Evolutionary conservation across 2,329 filamentous ascomycete genomes (phyloP), one percentile per base, ranked within the genome.

Genomic region (Boeremia lycopersici): DNA sequence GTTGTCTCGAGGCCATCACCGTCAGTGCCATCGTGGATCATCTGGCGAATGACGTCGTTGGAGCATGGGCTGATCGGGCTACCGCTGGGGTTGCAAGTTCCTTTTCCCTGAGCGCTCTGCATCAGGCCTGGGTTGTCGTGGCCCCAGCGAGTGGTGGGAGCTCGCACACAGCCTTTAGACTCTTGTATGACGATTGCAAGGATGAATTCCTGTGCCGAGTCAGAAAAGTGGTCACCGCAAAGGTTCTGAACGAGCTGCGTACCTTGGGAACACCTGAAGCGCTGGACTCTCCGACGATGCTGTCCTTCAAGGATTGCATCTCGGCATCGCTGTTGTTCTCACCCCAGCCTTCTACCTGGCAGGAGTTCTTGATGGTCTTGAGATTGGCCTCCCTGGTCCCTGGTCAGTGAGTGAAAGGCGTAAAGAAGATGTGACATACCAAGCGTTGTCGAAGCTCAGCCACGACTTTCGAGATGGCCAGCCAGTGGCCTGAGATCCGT

Each of bases 81-180:
- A 47, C 77, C 78, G 36, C 75, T 68, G 62, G 56, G 50, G 60
- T 78, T 77, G 59, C 67, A 70, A 33, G 60, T 52, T 35, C 53
- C 49, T 12, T 48, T 51, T 10, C 67, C 67, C 25, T 64, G 50
- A 58, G 77, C 77, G 12, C 67, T 69, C 64, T 82, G 79, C 72
- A 81, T 78, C n/a, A 82, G 57, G 2, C 79, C 79, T 1, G 79
- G 79, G 59, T 81, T 81, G 29, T 58, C 56, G 59, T 76, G 71
- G 30, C 67, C 67, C 61, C 77, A 75, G 55, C 70, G 65, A 2
- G 79, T 79, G 0, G 77, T 79, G 13, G 72, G 72, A 36, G 74
- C 79, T 45, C 78, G 75, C 2, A 80, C 76, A 57, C 79, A 81
- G 45, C 78, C 79, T 49, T 75, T 76, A 31, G 73, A 76, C 61